Base-by-base conservation (phyloP, 345 rosid species). In the Citrus inodora region DNA sequence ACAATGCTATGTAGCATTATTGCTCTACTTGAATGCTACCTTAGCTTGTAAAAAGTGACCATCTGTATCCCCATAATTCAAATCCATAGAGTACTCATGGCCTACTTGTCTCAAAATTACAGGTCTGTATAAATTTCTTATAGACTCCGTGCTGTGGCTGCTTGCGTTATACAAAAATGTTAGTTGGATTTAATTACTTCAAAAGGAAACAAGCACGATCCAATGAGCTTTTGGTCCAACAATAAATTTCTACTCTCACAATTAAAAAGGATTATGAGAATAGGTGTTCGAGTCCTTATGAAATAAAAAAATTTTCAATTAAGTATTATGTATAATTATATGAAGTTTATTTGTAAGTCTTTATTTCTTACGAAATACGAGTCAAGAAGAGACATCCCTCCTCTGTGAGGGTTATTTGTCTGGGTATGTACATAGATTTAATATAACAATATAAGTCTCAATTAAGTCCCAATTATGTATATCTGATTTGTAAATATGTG, bases 21-120 rank as follows among this genome's bases (percentile, higher is more conserved):
- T 76, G 28, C 73, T 76, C 81, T 69, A 85, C 68, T 74, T 82
- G 48, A 82, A 72, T 80, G 70, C 80, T 32, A 7, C 11, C 48
- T 37, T 42, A 30, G 40, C 59, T 70, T 25, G 27, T n/a, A 25
- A 14, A 64, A 64, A 64, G 38, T 42, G 48, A 6, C 24, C 48
- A n/a, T 59, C 67, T 28, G 11, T 21, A 19, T 17, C 67, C 77
- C 68, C 40, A 24, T 61, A 13, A 8, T 25, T 37, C 77, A 38
- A 4, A 13, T 22, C 55, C 10, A 25, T 38, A 24, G 53, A 30
- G 53, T 33, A 2, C 4, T 16, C 67, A 21, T 63, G 69, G 37
- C 78, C 78, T 75, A 42, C 70, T 38, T 4, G 53, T 74, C 9
- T 38, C 67, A 40, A 60, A 11, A 5, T 53, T 48, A 27, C 10